phyloP scores from a whole-genome alignment of 441 rosid genomes.

The Monsonia emarginata region DNA sequence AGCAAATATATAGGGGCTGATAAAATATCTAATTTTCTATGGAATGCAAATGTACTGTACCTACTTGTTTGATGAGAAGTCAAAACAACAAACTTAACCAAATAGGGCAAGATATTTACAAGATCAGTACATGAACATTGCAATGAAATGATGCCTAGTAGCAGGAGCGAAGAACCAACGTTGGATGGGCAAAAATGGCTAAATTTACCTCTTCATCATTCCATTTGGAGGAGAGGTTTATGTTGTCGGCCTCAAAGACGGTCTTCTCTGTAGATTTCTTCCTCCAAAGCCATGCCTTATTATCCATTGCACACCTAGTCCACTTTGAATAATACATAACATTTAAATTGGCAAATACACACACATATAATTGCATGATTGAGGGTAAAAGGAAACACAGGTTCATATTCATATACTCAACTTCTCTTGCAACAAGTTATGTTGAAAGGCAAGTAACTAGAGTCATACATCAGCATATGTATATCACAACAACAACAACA shows the following conservation, averaged over 20 bases:
- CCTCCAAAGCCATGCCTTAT: slow-evolving; percentile 45
- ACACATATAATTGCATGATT: not conserved
- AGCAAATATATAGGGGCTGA: too few species aligned
- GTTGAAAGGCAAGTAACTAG: not conserved
- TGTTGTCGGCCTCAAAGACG: slow-evolving; percentile 19
- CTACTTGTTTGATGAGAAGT: not conserved
- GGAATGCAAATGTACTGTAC: not conserved
- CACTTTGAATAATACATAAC: not conserved
- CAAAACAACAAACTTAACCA: not conserved
- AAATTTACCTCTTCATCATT: slow-evolving; percentile 36
- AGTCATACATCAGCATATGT: not conserved
- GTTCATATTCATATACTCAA: not conserved
- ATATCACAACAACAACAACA: not conserved
- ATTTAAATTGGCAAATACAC: not conserved
- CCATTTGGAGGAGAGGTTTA: slow-evolving; percentile 15
- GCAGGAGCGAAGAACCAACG: too few species aligned
- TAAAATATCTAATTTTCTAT: not conserved
- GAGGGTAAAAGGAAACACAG: not conserved
- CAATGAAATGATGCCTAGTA: too few species aligned
- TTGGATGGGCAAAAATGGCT: not conserved
- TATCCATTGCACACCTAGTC: slow-evolving; percentile 32
- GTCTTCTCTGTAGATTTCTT: slow-evolving; percentile 39
- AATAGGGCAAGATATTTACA: not conserved
- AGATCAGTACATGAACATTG: not conserved
- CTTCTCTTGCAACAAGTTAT: not conserved